Evolutionary conservation across 345 rosid species (phyloP).

Genomic region (Reutealis trisperma): DNA sequence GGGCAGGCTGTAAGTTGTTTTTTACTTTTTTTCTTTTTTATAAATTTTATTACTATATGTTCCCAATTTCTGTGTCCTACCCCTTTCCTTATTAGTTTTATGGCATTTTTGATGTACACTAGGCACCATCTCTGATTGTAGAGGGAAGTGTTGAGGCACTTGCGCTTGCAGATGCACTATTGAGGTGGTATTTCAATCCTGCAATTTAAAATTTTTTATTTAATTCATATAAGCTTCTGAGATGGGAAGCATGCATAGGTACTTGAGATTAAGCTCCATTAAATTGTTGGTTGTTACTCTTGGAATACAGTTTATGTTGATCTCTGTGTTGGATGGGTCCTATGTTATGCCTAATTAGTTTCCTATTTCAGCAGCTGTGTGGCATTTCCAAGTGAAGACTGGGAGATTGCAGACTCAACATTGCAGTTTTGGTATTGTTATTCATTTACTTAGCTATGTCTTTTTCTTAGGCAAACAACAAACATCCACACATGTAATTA

Average conservation of each 20-base stretch:
- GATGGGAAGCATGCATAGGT: background rate
- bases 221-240: background rate
- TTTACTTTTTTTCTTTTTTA: background rate
- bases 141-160: constrained; percentile 85
- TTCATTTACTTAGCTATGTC: constrained; percentile 12
- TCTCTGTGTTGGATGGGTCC: background rate
- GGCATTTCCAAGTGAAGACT: constrained; percentile 88
- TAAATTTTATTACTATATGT: background rate
- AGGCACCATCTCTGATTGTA: constrained; percentile 88
- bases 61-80: background rate
- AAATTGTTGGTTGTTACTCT: background rate
- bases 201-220: background rate
- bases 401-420: constrained; percentile 99
- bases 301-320: background rate
- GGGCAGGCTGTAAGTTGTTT: constrained; percentile 86
- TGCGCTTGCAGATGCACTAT: constrained; percentile 66
- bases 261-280: too few species aligned
- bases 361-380: constrained; percentile 62
- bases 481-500: background rate
- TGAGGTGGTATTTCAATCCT: constrained; percentile 56
- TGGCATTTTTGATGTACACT: constrained; percentile 24
- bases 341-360: constrained; percentile 22
- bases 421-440: constrained; percentile 83
- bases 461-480: background rate
- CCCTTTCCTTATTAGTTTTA: constrained; percentile 12